phyloP scores from a whole-genome alignment of 2,329 filamentous ascomycete species.

The Calonectria hawksworthii region DNA sequence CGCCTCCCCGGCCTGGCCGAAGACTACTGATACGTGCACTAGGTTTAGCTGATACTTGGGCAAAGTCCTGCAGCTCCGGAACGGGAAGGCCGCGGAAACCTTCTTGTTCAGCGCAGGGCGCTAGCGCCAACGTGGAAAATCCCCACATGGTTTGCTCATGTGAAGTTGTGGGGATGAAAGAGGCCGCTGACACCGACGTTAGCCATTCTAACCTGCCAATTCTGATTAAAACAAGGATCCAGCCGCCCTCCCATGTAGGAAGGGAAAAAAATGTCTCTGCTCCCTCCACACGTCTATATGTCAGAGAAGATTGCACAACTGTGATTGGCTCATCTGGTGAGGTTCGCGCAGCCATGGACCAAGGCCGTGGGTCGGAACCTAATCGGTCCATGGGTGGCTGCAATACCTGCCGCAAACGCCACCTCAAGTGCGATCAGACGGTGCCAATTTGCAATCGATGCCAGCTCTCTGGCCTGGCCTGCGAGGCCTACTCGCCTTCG shows the following conservation, averaged over 20 bases:
- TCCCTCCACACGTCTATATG: not conserved
- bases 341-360: slow-evolving; percentile 7
- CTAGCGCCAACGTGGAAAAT: slow-evolving; percentile 2
- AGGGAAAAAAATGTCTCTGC: not conserved
- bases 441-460: slow-evolving; percentile 36
- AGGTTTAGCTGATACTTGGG: not conserved
- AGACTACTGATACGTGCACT: not conserved
- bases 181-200: not conserved
- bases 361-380: not conserved
- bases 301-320: not conserved
- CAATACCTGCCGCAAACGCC: slow-evolving; percentile 41
- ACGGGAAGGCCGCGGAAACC: slow-evolving; percentile 16
- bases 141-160: slow-evolving; percentile 7
- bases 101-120: not conserved
- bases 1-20: not conserved
- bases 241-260: not conserved
- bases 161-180: slow-evolving; percentile 6
- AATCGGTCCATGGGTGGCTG: slow-evolving; percentile 34
- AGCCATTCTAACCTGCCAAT: slow-evolving; percentile 12
- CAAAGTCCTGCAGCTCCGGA: not conserved
- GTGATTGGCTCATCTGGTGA: not conserved
- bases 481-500: slow-evolving; percentile 38
- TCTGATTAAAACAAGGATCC: slow-evolving; percentile 13
- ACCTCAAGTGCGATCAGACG: slow-evolving; percentile 41
- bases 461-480: slow-evolving; percentile 30